These are phyloP conservation scores for Dactylellina drechsleri DNA, from an alignment of 2,329 filamentous ascomycete species.

Conservation along the genomic window DNA sequence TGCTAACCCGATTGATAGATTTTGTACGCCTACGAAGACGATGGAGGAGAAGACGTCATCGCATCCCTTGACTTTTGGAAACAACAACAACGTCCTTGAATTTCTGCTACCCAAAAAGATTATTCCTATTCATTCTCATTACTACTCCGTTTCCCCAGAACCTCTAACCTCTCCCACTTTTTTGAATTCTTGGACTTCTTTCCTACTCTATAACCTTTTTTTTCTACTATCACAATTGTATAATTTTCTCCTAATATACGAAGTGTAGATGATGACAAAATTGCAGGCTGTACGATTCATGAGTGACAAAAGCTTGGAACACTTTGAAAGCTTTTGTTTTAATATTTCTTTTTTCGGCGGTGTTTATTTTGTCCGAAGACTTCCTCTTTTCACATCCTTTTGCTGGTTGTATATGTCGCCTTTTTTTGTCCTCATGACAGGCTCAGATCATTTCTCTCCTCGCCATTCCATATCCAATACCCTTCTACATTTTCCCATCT, in stretches of 20 bases:
- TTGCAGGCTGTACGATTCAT: conserved; percentile 27
- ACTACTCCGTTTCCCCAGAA: background rate
- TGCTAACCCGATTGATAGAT: conserved; percentile 71
- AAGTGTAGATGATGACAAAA: conserved; percentile 37
- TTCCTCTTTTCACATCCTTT: background rate
- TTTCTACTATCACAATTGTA: conserved; percentile 25
- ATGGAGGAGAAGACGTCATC: conserved; percentile 85
- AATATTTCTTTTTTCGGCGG: background rate
- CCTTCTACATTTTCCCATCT: background rate
- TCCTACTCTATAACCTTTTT: conserved; percentile 5
- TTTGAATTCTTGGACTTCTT: conserved; percentile 3
- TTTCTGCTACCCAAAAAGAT: background rate
- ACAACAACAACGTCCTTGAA: conserved; percentile 62
- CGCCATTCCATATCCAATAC: conserved; percentile 16
- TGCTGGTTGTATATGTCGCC: background rate
- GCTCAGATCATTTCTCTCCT: conserved; percentile 5
- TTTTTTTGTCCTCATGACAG: background rate
- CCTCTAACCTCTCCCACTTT: background rate
- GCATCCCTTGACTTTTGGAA: conserved; percentile 98
- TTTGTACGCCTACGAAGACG: conserved; percentile 93
- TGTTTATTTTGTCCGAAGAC: background rate
- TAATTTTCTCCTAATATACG: conserved; percentile 27
- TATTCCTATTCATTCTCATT: conserved; percentile 11
- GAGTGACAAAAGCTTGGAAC: background rate
- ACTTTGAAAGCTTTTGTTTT: background rate